These are phyloP conservation scores for Asparagopsis taxiformis DNA, from an alignment of 31 red algal species.

Conservation along the genomic window DNA sequence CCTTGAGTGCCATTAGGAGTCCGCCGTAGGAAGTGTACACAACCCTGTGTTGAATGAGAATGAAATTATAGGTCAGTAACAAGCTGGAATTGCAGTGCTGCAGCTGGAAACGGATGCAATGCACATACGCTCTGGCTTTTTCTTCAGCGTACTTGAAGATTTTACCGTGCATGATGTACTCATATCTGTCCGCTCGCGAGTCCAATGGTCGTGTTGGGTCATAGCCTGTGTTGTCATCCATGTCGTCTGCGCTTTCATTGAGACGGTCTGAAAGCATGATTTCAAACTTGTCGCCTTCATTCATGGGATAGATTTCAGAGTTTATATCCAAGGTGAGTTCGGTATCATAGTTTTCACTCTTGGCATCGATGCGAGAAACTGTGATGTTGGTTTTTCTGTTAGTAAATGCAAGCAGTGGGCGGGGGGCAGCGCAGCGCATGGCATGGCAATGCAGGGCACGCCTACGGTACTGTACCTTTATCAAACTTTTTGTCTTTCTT, in stretches of 20 bases:
- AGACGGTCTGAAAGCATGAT: conserved; percentile 48
- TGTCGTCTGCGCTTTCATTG: conserved; percentile 26
- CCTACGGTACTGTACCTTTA: conserved; percentile 23
- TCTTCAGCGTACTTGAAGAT: conserved; percentile 87
- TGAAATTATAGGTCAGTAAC: not conserved
- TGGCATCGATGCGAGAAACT: conserved; percentile 81
- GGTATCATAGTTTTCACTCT: conserved; percentile 73
- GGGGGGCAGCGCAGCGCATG: not conserved
- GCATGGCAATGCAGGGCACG: no score
- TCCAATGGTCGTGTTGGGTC: conserved; percentile 42
- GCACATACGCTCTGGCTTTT: conserved; percentile 56
- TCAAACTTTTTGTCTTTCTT: conserved; percentile 37
- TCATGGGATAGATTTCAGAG: conserved; percentile 70
- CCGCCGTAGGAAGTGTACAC: conserved; percentile 84
- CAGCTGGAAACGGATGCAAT: not conserved
- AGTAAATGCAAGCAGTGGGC: not conserved
- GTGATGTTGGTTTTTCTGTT: not conserved
- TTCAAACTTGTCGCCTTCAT: conserved; percentile 49
- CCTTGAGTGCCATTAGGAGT: conserved; percentile 74
- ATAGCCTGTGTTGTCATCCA: conserved; percentile 40
- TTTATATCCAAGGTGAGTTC: conserved; percentile 79
- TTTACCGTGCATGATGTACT: conserved; percentile 87
- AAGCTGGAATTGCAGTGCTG: not conserved
- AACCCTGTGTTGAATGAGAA: conserved; percentile 10
- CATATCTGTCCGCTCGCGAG: conserved; percentile 57